Conservation (phyloP, 164 flowering plant genomes). For the Kalanchoe fedtschenkoi region DNA sequence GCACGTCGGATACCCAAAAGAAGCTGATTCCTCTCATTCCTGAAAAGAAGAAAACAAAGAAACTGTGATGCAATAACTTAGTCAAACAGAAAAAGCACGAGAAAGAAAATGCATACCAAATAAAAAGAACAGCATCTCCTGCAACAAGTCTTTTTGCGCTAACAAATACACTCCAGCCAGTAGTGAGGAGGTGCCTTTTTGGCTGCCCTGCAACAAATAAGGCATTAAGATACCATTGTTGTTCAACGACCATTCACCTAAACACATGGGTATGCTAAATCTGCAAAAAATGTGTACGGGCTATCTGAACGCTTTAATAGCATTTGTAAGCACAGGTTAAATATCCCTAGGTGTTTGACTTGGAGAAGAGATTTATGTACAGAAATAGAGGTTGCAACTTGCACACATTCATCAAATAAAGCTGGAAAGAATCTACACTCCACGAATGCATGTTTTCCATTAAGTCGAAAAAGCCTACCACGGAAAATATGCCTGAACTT, state of each 20-base stretch:
- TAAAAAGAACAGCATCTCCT: slow-evolving; percentile 28
- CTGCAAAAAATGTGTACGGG: too few species aligned
- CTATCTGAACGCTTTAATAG: not conserved
- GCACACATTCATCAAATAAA: not conserved
- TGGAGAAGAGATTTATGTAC: not conserved
- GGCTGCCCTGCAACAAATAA: slow-evolving; percentile 64
- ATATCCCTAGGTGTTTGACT: not conserved
- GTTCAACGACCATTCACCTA: too few species aligned
- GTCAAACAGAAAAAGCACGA: not conserved
- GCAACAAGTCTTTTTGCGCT: slow-evolving; percentile 3
- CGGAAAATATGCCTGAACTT: slow-evolving; percentile 85
- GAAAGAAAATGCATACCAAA: slow-evolving; percentile 35
- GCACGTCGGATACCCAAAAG: slow-evolving; percentile 85
- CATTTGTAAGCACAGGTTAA: not conserved
- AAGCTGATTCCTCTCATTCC: slow-evolving; percentile 88
- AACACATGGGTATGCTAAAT: too few species aligned
- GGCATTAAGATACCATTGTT: not conserved
- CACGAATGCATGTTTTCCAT: too few species aligned
- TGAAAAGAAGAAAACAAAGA: slow-evolving; percentile 8
- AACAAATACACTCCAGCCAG: slow-evolving; percentile 78
- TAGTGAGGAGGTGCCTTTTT: slow-evolving; percentile 80
- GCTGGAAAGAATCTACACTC: too few species aligned
- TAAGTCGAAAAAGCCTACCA: slow-evolving; percentile 25
- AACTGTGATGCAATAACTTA: not conserved
- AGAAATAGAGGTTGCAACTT: not conserved